Conservation (phyloP, 495 filamentous ascomycete species). For the Chaetomidium leptoderma region DNA sequence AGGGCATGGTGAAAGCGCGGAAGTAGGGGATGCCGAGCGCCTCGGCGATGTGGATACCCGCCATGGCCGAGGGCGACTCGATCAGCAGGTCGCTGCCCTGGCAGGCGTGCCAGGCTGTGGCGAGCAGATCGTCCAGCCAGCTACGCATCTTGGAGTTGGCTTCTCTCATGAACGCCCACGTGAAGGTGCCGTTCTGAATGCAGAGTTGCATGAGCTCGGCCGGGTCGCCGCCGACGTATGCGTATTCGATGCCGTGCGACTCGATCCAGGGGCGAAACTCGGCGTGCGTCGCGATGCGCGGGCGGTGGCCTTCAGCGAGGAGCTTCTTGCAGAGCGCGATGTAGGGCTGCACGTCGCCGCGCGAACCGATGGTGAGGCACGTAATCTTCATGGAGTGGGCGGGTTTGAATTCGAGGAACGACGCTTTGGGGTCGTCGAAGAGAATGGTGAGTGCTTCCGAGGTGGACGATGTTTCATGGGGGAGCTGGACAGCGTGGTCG, state of each 20-base stretch:
- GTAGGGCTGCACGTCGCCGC: conserved; percentile 95
- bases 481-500: conserved; percentile 55
- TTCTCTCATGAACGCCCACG: conserved; percentile 81
- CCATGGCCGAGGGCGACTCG: conserved; percentile 96
- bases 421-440: conserved; percentile 89
- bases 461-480: conserved; percentile 48
- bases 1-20: conserved; percentile 97
- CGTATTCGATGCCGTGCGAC: conserved; percentile 89
- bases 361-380: conserved; percentile 91
- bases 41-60: conserved; percentile 97
- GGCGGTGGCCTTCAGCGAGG: conserved; percentile 78
- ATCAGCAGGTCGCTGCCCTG: conserved; percentile 87
- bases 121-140: conserved; percentile 86
- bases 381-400: conserved; percentile 76
- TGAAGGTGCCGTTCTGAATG: conserved; percentile 97
- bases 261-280: conserved; percentile 89
- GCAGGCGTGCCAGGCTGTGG: conserved; percentile 79
- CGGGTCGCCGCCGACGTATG: conserved; percentile 82
- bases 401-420: conserved; percentile 93
- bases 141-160: conserved; percentile 85
- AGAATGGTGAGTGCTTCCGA: conserved; percentile 64
- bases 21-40: conserved; percentile 92
- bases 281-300: conserved; percentile 83
- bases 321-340: conserved; percentile 93
- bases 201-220: conserved; percentile 93